These are phyloP conservation scores for Citrus mangshanensis DNA, from an alignment of 345 rosid species.

Conservation along the genomic window DNA sequence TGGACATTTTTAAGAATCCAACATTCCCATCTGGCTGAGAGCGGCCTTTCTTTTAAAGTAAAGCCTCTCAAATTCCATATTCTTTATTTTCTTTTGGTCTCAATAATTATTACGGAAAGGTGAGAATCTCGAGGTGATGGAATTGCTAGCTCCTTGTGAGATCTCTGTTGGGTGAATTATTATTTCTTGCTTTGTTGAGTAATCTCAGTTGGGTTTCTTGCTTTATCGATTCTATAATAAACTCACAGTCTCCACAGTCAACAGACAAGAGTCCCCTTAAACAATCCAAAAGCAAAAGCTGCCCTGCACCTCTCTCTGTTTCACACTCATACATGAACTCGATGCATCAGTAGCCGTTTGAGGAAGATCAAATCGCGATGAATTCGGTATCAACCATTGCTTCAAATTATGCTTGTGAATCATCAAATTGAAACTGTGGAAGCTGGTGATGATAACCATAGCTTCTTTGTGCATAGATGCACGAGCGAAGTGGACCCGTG, in stretches of 20 bases:
- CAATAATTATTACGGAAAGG: constrained; percentile 23
- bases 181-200: background rate
- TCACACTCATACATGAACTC: background rate
- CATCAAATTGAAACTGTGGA: background rate
- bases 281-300: constrained; percentile 57
- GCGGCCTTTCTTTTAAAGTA: constrained; percentile 18
- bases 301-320: constrained; percentile 3
- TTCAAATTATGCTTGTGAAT: background rate
- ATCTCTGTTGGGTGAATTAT: constrained; percentile 32
- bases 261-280: constrained; percentile 34
- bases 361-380: constrained; percentile 9
- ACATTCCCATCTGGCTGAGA: constrained; percentile 38
- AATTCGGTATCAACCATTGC: background rate
- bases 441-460: constrained; percentile 7
- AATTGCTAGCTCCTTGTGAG: constrained; percentile 25
- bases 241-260: constrained; percentile 44
- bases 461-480: constrained; percentile 29
- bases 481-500: constrained; percentile 41
- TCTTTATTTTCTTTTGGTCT: background rate
- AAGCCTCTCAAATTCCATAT: constrained; percentile 19
- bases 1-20: constrained; percentile 40
- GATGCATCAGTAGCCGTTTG: background rate
- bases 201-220: constrained; percentile 19
- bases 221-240: constrained; percentile 39
- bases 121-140: constrained; percentile 48